Evolutionary conservation across 257 asterid genomes (phyloP).

Genomic region (Haberlea rhodopensis): DNA sequence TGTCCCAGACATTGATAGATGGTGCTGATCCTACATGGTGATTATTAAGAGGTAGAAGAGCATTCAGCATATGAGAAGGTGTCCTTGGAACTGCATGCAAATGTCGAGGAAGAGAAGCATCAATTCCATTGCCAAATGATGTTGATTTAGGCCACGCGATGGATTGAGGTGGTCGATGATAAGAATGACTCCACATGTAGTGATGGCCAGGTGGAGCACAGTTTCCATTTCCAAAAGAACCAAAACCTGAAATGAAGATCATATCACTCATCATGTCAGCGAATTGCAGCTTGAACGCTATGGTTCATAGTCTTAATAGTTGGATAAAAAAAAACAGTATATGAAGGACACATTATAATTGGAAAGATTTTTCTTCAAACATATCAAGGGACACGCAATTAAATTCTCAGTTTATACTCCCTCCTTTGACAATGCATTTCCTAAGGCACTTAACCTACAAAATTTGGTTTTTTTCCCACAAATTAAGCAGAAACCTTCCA

Average conservation of each 20-base stretch:
- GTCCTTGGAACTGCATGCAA: conserved; percentile 77
- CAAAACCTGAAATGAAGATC: conserved; percentile 52
- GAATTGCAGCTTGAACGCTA: conserved; percentile 6
- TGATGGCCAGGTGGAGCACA: conserved; percentile 87
- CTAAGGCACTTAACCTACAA: background rate
- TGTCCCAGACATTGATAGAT: conserved; percentile 87
- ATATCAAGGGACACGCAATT: background rate
- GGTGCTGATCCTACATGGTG: conserved; percentile 98
- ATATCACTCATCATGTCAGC: conserved; percentile 17
- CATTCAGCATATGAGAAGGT: conserved; percentile 61
- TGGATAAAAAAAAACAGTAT: background rate
- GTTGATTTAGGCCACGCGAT: conserved; percentile 79
- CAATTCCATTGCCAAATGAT: conserved; percentile 65
- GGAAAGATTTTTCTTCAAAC: background rate
- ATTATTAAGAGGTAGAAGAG: conserved; percentile 58
- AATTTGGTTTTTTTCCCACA: background rate
- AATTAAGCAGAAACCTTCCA: conserved; percentile 6
- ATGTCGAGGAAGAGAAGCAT: conserved; percentile 63
- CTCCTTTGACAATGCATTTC: background rate
- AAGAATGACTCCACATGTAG: conserved; percentile 79
- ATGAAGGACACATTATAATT: background rate
- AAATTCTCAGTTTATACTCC: background rate
- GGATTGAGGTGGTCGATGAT: conserved; percentile 67
- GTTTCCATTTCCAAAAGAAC: conserved; percentile 74
- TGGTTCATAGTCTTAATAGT: background rate